Base-by-base conservation (phyloP, 2,329 filamentous ascomycete genomes). In the Epichloe sp. region DNA sequence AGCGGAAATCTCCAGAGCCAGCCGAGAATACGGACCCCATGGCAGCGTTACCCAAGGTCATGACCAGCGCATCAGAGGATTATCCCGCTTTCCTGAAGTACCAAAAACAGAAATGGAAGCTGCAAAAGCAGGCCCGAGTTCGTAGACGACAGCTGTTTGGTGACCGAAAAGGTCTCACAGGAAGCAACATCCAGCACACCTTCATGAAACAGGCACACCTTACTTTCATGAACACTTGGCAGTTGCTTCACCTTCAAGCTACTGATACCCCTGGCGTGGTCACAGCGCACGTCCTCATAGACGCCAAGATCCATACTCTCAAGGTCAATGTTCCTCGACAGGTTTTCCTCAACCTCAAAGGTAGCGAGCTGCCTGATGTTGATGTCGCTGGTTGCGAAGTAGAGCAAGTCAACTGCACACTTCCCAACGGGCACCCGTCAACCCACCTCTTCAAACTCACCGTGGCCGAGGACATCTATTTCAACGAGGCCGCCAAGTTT, bases 51-150 rank as follows among this genome's bases (percentile, higher is more conserved):
- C 93, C 93, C 0, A 80, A 85, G 54, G 77, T 80, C 42, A 94
- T 95, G 85, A 91, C 93, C 1, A 79, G 78, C 23, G 86, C 93
- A 19, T 86, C 82, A 0, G 82, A 93, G 47, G 85, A 98, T 66
- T 99, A 99, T 59, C 72, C 80, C 17, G 88, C 80, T 0, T 98
- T 95, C 73, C 67, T 99, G 49, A 78, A 85, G 62, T 97, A 97
- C 62, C 93, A 98, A 65, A 99, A 99, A 68, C 82, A 90, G 70
- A 98, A 98, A 68, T 99, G 93, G 93, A 96, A 91, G 71, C 85
- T 97, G 38, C 93, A 99, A 65, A 95, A 89, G 62, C 86, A 95
- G 64, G 89, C 91, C 36, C 82, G 93, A 21, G 77, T 84, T 54
- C 83, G 91, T 43, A 79, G 94, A 56, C 80, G 91, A 47, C 93